Evolutionary conservation across 108 stramenopile species (phyloP).

Genomic region (Cyclotella cryptica): DNA sequence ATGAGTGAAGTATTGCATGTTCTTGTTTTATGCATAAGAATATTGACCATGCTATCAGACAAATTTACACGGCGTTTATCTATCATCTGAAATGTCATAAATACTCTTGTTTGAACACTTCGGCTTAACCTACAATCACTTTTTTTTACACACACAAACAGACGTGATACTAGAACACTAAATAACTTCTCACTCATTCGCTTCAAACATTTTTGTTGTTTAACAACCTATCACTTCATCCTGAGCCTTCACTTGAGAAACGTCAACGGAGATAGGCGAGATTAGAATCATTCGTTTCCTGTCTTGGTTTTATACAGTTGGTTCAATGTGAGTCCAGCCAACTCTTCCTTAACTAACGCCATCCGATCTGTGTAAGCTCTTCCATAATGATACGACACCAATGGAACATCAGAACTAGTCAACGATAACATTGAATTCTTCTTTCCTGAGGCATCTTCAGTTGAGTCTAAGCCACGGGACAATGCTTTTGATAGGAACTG

Average conservation of each 20-base stretch:
- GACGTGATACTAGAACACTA: background rate
- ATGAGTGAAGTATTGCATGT: background rate
- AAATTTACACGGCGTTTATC: too few species aligned
- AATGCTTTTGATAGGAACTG: constrained; percentile 51
- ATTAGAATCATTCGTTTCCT: background rate
- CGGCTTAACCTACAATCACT: background rate
- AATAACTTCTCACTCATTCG: too few species aligned
- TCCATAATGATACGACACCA: constrained; percentile 62
- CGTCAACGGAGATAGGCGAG: too few species aligned
- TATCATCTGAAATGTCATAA: too few species aligned
- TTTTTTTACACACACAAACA: background rate
- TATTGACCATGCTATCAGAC: background rate
- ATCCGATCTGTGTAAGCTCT: constrained; percentile 61
- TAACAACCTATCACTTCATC: background rate
- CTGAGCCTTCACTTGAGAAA: background rate
- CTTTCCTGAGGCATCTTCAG: constrained; percentile 23
- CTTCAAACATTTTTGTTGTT: too few species aligned
- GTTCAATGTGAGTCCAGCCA: constrained; percentile 54
- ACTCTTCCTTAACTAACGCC: constrained; percentile 35
- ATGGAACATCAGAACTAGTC: constrained; percentile 32
- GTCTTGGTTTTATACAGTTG: constrained; percentile 51
- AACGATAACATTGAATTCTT: constrained; percentile 32
- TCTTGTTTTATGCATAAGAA: background rate
- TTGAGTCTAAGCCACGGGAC: constrained; percentile 54
- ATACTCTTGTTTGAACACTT: too few species aligned